Conservation (phyloP, 805 yeast genomes). For the Metschnikowia kofuensis region DNA sequence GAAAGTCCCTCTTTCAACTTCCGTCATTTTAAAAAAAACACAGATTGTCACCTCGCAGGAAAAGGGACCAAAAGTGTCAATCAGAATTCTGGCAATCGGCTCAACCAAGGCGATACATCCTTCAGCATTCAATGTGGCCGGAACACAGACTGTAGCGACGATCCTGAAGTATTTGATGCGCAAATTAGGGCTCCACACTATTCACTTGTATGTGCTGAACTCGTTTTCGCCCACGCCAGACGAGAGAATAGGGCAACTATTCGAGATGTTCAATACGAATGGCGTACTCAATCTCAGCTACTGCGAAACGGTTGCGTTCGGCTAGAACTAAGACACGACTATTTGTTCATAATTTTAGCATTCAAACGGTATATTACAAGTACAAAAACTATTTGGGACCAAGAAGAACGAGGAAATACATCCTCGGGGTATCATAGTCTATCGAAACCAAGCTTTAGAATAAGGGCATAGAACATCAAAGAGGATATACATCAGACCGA, state of each 20-base stretch:
- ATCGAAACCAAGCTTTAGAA: conserved; percentile 8
- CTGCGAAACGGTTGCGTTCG: conserved; percentile 41
- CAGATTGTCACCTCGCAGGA: not conserved
- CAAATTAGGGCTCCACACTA: conserved; percentile 12
- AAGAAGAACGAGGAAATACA: not conserved
- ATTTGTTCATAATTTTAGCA: too few species aligned
- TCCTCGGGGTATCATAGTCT: conserved; percentile 11
- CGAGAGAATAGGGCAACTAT: conserved; percentile 34
- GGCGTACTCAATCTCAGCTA: conserved; percentile 38
- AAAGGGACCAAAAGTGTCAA: conserved; percentile 33
- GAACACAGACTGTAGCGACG: conserved; percentile 46
- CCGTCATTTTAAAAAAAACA: conserved; percentile 2
- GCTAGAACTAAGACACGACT: conserved; percentile 13
- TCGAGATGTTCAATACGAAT: conserved; percentile 27
- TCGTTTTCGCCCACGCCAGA: conserved; percentile 43
- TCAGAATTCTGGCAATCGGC: conserved; percentile 61
- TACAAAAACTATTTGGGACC: not conserved
- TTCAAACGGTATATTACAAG: not conserved
- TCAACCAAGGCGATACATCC: conserved; percentile 52
- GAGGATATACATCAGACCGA: not conserved
- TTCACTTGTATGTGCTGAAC: conserved; percentile 37
- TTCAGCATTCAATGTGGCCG: conserved; percentile 46
- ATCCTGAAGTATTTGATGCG: conserved; percentile 41
- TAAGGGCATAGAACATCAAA: not conserved
- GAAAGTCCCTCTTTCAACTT: conserved; percentile 12